A percentile compares a stretch with the other conserved stretches of the same genome.
Conservation (phyloP, 129 eudicot species). For the Smallanthus sonchifolius region DNA sequence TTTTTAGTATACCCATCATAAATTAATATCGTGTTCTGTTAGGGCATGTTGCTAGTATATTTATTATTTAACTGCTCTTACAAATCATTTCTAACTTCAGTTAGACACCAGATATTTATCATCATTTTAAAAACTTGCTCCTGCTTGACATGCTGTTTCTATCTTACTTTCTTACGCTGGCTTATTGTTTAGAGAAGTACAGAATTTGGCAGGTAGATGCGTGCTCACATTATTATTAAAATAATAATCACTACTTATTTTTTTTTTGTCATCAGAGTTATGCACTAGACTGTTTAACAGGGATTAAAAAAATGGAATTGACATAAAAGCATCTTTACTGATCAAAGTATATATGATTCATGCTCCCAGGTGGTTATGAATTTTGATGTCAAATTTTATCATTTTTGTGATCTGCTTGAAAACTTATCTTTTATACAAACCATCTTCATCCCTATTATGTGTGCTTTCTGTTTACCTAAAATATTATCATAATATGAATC, state of each 20-base stretch:
- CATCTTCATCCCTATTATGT: neutral
- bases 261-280: neutral
- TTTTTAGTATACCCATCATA: neutral
- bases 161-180: neutral
- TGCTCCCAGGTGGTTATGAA: neutral
- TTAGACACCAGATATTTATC: neutral
- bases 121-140: constrained; percentile 1
- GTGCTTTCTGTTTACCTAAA: neutral
- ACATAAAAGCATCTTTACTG: neutral
- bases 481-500: neutral
- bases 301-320: neutral
- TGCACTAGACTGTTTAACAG: neutral
- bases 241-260: neutral
- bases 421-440: neutral
- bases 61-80: constrained; percentile 4
- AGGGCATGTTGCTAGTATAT: constrained; percentile 1
- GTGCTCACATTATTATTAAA: constrained; percentile 1
- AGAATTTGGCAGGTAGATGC: neutral
- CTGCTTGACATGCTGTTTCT: neutral
- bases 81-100: constrained; percentile 4
- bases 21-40: neutral
- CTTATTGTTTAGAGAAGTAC: neutral
- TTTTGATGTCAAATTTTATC: neutral
- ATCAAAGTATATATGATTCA: neutral
- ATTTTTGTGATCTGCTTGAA: neutral